phyloP scores from a whole-genome alignment of 108 stramenopile genomes.

The Ochromonas danica region DNA sequence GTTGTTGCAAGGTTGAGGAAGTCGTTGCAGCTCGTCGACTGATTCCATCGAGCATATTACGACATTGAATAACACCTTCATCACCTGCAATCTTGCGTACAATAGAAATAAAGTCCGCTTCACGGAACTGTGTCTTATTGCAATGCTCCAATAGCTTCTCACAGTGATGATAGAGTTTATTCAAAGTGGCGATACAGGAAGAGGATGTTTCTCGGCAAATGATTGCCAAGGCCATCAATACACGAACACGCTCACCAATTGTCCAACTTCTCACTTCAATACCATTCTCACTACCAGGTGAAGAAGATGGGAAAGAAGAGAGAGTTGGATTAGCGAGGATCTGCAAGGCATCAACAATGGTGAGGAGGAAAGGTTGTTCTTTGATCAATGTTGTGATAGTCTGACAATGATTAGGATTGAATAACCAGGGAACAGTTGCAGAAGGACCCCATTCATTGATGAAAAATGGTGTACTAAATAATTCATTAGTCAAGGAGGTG shows the following conservation, averaged over 20 bases:
- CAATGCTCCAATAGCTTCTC: not conserved
- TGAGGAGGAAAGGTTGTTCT: not conserved
- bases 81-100: conserved; percentile 7
- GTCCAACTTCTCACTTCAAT: not conserved
- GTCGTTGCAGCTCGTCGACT: not conserved
- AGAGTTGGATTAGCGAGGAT: not conserved
- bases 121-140: not conserved
- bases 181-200: not conserved
- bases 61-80: not conserved
- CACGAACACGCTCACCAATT: not conserved
- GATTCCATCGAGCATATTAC: conserved; percentile 2
- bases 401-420: not conserved
- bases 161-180: not conserved
- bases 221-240: not conserved
- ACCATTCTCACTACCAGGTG: too few relatives aligned
- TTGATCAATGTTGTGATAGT: not conserved
- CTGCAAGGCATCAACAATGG: conserved; percentile 5
- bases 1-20: too few relatives aligned
- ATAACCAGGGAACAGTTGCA: conserved; percentile 22
- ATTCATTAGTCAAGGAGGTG: not conserved
- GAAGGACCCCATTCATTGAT: conserved; percentile 25
- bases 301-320: not conserved
- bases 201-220: not conserved
- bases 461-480: not conserved
- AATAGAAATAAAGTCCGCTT: conserved; percentile 18